Base-by-base conservation (phyloP, 1,139 yeast species). In the Kluyveromyces sp. region DNA sequence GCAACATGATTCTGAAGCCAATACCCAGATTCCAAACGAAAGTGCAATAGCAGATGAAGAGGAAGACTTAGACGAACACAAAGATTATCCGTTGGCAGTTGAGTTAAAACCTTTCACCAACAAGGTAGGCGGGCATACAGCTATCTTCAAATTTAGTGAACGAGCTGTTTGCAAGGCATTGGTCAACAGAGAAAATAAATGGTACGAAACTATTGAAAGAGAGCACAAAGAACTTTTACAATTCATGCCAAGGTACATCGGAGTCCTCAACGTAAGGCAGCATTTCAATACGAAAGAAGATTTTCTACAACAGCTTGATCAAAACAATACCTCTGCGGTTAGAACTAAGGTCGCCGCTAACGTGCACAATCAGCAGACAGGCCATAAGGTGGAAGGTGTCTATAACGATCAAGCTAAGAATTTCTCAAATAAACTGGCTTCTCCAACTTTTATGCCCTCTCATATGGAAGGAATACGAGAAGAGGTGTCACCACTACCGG, bases 61-160 rank as follows among this genome's bases (percentile, higher is more conserved):
- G 16, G 56, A 52, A n/a, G 49, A 50, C 18, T 53, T 51, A n/a
- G 51, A 44, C 2, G 57, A 60, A 25, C 56, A 56, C 9, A 59
- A 65, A 4, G 68, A 69, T 31, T 81, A 70, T 53, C 85, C 88
- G 1, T 66, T 80, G 38, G 80, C 95, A 1, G 95, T 88, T 1
- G 96, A 88, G 59, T 67, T 89, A 45, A 78, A 86, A 42, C 96
- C 95, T 1, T 89, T 84, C 66, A 79, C 82, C 51, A 89, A 92
- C 60, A 85, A 85, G 58, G 98, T 94, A 6, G 99, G 99, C 8
- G 99, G 99, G 0, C 99, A 94, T 61, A 92, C 96, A 0, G 96
- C 97, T 1, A 88, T 94, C 39, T 94, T 92, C 65, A 75, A 92
- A 50, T 92, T 92, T 60, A 83, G 95, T 6, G 83, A 81, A 54